Conservation (phyloP, 2,329 filamentous ascomycete species). For the Cytospora mali region DNA sequence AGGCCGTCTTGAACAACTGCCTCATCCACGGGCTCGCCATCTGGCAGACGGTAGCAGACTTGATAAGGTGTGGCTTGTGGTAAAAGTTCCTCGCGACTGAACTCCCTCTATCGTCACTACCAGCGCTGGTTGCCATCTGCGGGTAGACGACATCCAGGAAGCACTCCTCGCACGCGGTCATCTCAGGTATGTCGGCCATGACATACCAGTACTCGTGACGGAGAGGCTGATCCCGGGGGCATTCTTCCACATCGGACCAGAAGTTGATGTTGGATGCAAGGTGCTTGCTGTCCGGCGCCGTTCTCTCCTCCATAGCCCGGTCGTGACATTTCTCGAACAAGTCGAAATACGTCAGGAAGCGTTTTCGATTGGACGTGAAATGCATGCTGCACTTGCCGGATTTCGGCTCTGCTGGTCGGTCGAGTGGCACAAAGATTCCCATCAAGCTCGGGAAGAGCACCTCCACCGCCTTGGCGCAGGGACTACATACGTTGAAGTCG, state of each 20-base stretch:
- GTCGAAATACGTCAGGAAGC: conserved; percentile 64
- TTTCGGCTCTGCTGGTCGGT: conserved; percentile 49
- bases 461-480: conserved; percentile 73
- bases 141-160: conserved; percentile 81
- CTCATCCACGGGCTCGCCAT: conserved; percentile 83
- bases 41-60: conserved; percentile 64
- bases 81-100: conserved; percentile 67
- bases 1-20: conserved; percentile 67
- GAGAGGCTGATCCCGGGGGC: conserved; percentile 64
- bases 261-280: conserved; percentile 67
- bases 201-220: conserved; percentile 73
- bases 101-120: conserved; percentile 2
- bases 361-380: conserved; percentile 52
- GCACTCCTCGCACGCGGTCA: conserved; percentile 87
- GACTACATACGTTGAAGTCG: conserved; percentile 74
- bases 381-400: conserved; percentile 70
- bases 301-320: conserved; percentile 46
- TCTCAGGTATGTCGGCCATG: conserved; percentile 72
- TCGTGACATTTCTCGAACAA: conserved; percentile 61
- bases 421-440: conserved; percentile 63
- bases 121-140: conserved; percentile 45
- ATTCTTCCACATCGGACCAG: conserved; percentile 62
- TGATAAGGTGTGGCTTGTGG: conserved; percentile 57
- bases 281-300: conserved; percentile 58
- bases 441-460: conserved; percentile 72